Percentiles rank a stretch among this genome's conserved stretches.
Conservation (phyloP, 1,284 basidiomycete genomes). For the Sporisorium reilianum region DNA sequence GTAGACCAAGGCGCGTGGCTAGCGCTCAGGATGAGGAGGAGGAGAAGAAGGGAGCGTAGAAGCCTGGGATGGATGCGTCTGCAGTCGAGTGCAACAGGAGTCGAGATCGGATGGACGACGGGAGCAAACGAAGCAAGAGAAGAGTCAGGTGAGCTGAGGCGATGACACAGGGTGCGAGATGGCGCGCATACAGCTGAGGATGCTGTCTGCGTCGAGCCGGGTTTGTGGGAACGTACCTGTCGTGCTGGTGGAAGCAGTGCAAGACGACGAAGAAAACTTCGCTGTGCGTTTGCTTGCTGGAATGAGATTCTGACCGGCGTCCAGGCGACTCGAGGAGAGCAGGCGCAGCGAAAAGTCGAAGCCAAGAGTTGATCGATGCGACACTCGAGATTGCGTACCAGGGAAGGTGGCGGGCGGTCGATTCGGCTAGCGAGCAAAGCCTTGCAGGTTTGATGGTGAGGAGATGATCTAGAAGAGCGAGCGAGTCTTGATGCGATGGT, state of each 20-base stretch:
- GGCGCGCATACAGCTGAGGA: not conserved
- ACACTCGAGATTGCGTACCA: not conserved
- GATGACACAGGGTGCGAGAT: not conserved
- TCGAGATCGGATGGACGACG: not conserved
- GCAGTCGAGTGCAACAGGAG: not conserved
- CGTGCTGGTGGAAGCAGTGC: not conserved
- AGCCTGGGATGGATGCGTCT: not conserved
- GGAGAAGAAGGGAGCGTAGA: not conserved
- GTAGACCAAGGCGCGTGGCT: slow-evolving; percentile 2
- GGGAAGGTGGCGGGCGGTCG: not conserved
- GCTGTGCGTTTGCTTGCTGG: slow-evolving; percentile 1
- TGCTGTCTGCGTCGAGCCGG: not conserved
- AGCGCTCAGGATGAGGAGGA: slow-evolving; percentile 6
- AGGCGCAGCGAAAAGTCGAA: not conserved
- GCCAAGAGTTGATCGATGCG: not conserved
- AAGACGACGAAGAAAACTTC: not conserved
- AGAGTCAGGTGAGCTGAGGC: not conserved
- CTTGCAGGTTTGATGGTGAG: not conserved
- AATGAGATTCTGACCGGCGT: not conserved
- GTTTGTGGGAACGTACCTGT: slow-evolving; percentile 1
- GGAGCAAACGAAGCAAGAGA: not conserved
- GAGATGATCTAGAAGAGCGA: not conserved
- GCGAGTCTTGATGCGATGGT: slow-evolving; percentile 2
- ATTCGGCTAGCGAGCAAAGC: not conserved
- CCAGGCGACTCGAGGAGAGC: not conserved